Base-by-base conservation (phyloP, 352 stramenopile species). In the Pythium utonaiense region DNA sequence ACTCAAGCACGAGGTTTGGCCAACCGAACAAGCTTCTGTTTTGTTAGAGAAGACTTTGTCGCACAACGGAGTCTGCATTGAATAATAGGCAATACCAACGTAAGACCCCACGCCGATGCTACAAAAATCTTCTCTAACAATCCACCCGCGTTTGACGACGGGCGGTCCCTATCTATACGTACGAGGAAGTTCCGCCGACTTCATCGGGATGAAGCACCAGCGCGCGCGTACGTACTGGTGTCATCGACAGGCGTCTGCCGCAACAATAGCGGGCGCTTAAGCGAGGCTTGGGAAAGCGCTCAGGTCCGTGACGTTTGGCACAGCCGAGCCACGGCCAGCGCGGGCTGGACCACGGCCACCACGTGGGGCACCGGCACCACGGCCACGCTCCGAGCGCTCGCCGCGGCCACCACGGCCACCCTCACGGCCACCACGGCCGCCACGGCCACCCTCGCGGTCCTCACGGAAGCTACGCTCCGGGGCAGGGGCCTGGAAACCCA, bases 281-380 rank as follows among this genome's bases (percentile, higher is more conserved):
- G 71, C 74, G 70, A 96, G 85, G 71, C 69, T 91, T 51, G 86
- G 86, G 76, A 96, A 96, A 58, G 86, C 84, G 60, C 71, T 81
- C 73, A 91, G 72, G 80, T 96, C 86, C 44, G 78, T 77, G 50
- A 95, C 83, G 71, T 93, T 91, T 36, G 83, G 86, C 48, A 65
- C 73, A 48, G 58, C 53, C 6, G 42, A 28, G 44, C 31, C 50
- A 28, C 53, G 47, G 36, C 42, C 59, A 52, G 41, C 38, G 53
- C 58, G 41, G 16, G 47, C 55, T 25, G 30, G 41, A 53, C 52
- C 45, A 52, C 33, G 49, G 53, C 24, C 38, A 56, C 59, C 30
- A 52, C 59, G 50, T 31, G 21, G 21, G 19, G 33, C 51, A 16
- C 50, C 40, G 34, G 27, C 41, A 40, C 59, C 59, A 60, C 58